A percentile compares a stretch with the other conserved stretches of the same genome.
Evolutionary conservation across 2,329 filamentous ascomycete genomes (phyloP).

Genomic region (Aspergillus intermedius): DNA sequence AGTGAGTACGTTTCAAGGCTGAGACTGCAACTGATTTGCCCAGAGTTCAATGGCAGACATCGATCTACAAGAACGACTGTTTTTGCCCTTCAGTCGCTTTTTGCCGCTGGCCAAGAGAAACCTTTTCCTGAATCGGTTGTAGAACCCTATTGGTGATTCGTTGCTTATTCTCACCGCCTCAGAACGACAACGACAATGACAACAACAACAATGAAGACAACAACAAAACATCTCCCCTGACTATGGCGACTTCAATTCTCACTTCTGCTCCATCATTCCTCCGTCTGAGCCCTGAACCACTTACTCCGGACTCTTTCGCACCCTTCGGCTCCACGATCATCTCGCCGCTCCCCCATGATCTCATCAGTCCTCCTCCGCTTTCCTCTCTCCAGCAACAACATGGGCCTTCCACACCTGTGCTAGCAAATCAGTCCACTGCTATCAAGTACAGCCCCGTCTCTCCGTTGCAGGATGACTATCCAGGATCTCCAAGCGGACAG

Average conservation of each 20-base stretch:
- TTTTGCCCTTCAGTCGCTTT: too few relatives aligned
- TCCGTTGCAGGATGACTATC: constrained; percentile 64
- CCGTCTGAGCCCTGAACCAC: constrained; percentile 54
- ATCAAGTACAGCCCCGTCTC: constrained; percentile 80
- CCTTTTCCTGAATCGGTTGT: too few relatives aligned
- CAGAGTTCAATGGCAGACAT: too few relatives aligned
- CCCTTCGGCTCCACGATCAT: constrained; percentile 77
- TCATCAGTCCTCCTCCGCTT: constrained; percentile 39
- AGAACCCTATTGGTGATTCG: too few relatives aligned
- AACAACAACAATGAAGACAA: too few relatives aligned
- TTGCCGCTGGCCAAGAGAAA: too few relatives aligned
- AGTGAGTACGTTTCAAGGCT: too few relatives aligned
- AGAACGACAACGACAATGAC: too few relatives aligned
- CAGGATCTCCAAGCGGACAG: constrained; percentile 34
- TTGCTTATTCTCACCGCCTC: too few relatives aligned
- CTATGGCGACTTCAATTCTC: constrained; percentile 19
- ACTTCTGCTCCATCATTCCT: constrained; percentile 23
- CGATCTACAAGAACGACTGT: too few relatives aligned
- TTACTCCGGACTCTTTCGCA: constrained; percentile 63
- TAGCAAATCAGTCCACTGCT: constrained; percentile 79
- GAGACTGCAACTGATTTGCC: too few relatives aligned
- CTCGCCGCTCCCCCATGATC: constrained; percentile 57
- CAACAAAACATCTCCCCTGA: too few relatives aligned
- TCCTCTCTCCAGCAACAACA: constrained; percentile 39
- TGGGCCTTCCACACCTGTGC: constrained; percentile 47